Percentiles rank a stretch among this genome's conserved stretches.
Evolutionary conservation across 2,329 filamentous ascomycete species (phyloP).

Genomic region (Ophioceras dolichostomum): DNA sequence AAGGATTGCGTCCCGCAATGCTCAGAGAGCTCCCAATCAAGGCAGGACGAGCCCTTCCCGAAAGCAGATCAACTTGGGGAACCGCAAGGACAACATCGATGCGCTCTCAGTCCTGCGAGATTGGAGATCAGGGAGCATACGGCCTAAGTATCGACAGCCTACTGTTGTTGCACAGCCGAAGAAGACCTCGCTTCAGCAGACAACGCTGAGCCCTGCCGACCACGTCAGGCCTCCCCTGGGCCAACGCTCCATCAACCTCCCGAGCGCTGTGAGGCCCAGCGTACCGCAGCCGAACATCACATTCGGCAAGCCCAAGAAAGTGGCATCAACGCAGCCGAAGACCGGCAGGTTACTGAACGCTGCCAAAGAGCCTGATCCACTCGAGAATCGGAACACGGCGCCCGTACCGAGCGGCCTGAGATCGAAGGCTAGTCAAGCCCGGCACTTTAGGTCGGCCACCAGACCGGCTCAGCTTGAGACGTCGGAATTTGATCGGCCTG

Average conservation of each 20-base stretch:
- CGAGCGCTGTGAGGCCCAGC: neutral
- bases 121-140: slow-evolving; percentile 43
- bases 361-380: too few relatives aligned
- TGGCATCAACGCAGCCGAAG: too few relatives aligned
- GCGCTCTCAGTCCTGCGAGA: slow-evolving; percentile 36
- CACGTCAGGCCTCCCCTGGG: neutral
- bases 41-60: slow-evolving; percentile 41
- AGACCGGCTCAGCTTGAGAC: slow-evolving; percentile 46
- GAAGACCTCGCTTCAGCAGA: slow-evolving; percentile 2
- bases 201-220: neutral
- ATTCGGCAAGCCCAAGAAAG: too few relatives aligned
- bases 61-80: slow-evolving; percentile 50
- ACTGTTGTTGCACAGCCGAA: too few relatives aligned
- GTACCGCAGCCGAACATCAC: too few relatives aligned
- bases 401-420: too few relatives aligned
- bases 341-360: too few relatives aligned
- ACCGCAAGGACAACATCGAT: slow-evolving; percentile 47
- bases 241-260: neutral
- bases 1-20: slow-evolving; percentile 48
- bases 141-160: too few relatives aligned
- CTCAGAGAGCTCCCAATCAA: slow-evolving; percentile 28
- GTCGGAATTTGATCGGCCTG: slow-evolving; percentile 18
- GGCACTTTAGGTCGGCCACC: slow-evolving; percentile 2
- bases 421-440: too few relatives aligned
- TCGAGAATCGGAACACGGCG: too few relatives aligned